A percentile compares a stretch with the other conserved stretches of the same genome.
Evolutionary conservation across 495 filamentous ascomycete species (phyloP).

Genomic region (Neurospora sp.): DNA sequence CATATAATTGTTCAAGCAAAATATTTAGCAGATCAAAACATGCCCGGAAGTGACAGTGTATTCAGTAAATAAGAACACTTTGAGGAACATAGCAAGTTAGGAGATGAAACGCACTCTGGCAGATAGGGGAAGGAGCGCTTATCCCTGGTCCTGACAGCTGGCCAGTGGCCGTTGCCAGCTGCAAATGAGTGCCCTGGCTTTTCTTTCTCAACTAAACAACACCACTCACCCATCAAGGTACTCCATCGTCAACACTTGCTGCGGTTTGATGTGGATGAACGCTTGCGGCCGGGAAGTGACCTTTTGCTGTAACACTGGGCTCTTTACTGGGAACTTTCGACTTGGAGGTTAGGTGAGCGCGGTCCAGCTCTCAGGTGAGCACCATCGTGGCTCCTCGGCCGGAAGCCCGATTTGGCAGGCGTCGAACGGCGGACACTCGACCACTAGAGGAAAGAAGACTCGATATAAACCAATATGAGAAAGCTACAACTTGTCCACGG

Average conservation of each 20-base stretch:
- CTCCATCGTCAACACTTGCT: not conserved
- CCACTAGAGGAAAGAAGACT: not conserved
- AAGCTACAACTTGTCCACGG: not conserved
- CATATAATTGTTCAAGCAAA: not conserved
- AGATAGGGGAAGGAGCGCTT: not conserved
- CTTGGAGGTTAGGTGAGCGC: not conserved
- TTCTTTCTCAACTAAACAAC: not conserved
- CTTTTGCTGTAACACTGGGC: not conserved
- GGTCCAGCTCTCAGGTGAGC: not conserved
- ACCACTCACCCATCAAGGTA: not conserved
- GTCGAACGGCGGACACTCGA: not conserved
- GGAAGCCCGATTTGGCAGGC: not conserved
- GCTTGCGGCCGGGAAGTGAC: not conserved
- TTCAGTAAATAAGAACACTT: too few species aligned
- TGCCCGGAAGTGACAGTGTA: too few species aligned
- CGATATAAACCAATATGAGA: not conserved
- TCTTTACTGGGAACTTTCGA: not conserved
- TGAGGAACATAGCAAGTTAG: not conserved
- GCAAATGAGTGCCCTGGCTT: not conserved
- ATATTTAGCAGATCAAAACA: not conserved
- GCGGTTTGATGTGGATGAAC: not conserved
- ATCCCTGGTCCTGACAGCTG: not conserved
- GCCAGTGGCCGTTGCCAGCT: not conserved
- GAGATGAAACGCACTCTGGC: not conserved
- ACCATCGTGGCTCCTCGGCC: not conserved